Conservation (phyloP, 1,284 basidiomycete genomes). For the Ganoderma resinaceum region DNA sequence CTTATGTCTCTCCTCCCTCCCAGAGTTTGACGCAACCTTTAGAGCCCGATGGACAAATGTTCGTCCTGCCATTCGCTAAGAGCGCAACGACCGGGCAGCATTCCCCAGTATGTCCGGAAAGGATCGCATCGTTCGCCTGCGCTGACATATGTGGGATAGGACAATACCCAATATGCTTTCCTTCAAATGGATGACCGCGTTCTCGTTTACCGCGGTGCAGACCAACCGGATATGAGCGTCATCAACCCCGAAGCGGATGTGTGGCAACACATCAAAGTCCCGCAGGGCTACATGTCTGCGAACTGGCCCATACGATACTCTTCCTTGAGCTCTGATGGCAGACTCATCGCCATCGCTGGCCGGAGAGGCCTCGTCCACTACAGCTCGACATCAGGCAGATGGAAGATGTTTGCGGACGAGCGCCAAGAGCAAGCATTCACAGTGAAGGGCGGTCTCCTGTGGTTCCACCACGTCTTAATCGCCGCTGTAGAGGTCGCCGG, state of each 20-base stretch:
- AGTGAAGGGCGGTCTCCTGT: conserved; percentile 92
- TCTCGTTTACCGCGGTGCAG: conserved; percentile 95
- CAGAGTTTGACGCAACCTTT: conserved; percentile 6
- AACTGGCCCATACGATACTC: conserved; percentile 98
- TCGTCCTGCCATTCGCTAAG: conserved; percentile 92
- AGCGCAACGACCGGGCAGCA: conserved; percentile 93
- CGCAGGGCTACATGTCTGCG: conserved; percentile 84
- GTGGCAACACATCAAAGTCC: conserved; percentile 97
- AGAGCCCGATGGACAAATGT: conserved; percentile 77
- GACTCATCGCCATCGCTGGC: conserved; percentile 93
- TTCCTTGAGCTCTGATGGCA: conserved; percentile 89
- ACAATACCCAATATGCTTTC: conserved; percentile 94
- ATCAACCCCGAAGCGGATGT: conserved; percentile 99
- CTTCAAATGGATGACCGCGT: conserved; percentile 95
- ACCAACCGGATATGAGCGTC: conserved; percentile 97
- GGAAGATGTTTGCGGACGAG: conserved; percentile 90
- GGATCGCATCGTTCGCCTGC: not conserved
- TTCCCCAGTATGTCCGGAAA: conserved; percentile 69
- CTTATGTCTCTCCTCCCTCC: not conserved
- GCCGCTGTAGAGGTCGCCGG: conserved; percentile 87
- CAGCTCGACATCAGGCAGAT: conserved; percentile 91
- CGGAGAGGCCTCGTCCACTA: conserved; percentile 93
- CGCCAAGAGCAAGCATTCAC: conserved; percentile 90
- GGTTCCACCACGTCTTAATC: conserved; percentile 97
- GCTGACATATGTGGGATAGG: conserved; percentile 50